A percentile compares a stretch with the other conserved stretches of the same genome.
phyloP scores from a whole-genome alignment of 1,284 basidiomycete genomes.

The Coriolopsis trogii region DNA sequence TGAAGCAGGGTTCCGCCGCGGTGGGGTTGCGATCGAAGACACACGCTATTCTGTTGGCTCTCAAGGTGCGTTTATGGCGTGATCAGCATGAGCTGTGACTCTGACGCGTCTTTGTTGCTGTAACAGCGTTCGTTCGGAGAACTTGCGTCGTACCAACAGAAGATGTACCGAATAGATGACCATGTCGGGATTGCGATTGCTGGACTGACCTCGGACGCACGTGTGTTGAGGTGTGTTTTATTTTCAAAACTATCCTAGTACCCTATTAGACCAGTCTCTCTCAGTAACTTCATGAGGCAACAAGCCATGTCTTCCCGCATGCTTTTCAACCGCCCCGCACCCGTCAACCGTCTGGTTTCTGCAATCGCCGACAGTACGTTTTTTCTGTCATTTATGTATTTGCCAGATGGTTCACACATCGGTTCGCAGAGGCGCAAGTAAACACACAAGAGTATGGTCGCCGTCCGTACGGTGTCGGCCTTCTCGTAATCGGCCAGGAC shows the following conservation, averaged over 20 bases:
- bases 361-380: slow-evolving; percentile 92
- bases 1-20: slow-evolving; percentile 98
- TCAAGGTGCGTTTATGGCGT: background rate
- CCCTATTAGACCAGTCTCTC: background rate
- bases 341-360: slow-evolving; percentile 91
- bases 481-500: slow-evolving; percentile 96
- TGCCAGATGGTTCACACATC: background rate
- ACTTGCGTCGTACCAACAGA: slow-evolving; percentile 98
- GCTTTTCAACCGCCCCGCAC: slow-evolving; percentile 93
- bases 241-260: background rate
- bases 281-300: slow-evolving; percentile 98
- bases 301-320: slow-evolving; percentile 96
- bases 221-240: slow-evolving; percentile 82
- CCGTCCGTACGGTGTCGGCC: slow-evolving; percentile 97
- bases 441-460: slow-evolving; percentile 99
- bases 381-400: background rate
- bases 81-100: no score
- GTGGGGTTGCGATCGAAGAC: slow-evolving; percentile 96
- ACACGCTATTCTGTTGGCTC: slow-evolving; percentile 89
- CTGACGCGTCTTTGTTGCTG: background rate
- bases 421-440: slow-evolving; percentile 85
- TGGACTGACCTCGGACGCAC: slow-evolving; percentile 96
- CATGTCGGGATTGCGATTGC: slow-evolving; percentile 99
- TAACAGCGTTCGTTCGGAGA: slow-evolving; percentile 98
- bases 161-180: slow-evolving; percentile 99